Evolutionary conservation across 1,284 basidiomycete species (phyloP).

Genomic region (Irpex rosettiformis): DNA sequence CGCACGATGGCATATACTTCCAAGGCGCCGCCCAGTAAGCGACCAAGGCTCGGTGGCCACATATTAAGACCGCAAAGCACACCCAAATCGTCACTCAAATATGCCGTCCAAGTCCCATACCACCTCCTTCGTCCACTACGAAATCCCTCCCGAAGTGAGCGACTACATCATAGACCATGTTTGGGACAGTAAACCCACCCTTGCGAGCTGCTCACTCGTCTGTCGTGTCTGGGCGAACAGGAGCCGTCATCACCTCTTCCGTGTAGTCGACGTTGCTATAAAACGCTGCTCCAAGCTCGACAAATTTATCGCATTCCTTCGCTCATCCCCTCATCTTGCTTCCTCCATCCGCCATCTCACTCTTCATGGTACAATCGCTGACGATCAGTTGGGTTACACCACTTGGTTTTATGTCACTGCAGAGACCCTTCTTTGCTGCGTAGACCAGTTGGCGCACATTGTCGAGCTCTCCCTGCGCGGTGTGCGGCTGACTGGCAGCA

Average conservation of each 20-base stretch:
- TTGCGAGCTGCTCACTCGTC: not conserved
- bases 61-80: not conserved
- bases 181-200: not conserved
- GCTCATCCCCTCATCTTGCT: not conserved
- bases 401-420: not conserved
- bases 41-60: not conserved
- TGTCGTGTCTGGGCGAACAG: not conserved
- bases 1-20: too few relatives aligned
- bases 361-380: not conserved
- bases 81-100: not conserved
- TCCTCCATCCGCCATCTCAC: not conserved
- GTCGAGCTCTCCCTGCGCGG: not conserved
- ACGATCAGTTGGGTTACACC: not conserved
- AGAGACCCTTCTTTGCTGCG: not conserved
- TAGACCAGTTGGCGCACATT: not conserved
- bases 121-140: not conserved
- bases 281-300: not conserved
- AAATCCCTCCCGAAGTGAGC: not conserved
- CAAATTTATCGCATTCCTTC: not conserved
- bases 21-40: not conserved
- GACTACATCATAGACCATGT: not conserved
- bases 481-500: not conserved
- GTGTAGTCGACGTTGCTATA: not conserved
- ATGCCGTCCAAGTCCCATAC: not conserved
- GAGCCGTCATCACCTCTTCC: not conserved